Conservation (phyloP, 2,329 filamentous ascomycete genomes). For the Onygenales sp. region DNA sequence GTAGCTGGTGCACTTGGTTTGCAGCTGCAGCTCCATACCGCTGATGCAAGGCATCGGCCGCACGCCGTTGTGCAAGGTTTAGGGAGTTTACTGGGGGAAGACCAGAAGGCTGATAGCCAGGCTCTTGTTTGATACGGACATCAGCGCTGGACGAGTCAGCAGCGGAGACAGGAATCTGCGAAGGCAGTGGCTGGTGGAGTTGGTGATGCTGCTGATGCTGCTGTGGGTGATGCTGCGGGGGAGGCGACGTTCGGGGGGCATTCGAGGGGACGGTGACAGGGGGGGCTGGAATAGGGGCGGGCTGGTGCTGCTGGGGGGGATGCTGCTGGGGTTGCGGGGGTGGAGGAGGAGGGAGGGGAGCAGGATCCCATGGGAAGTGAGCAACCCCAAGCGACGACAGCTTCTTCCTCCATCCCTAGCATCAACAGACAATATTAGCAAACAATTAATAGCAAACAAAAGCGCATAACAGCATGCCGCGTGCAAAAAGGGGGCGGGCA, state of each 20-base stretch:
- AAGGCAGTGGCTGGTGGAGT: slow-evolving; percentile 19
- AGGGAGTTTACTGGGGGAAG: slow-evolving; percentile 17
- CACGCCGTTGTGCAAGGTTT: slow-evolving; percentile 43
- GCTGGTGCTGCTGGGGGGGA: slow-evolving; percentile 25
- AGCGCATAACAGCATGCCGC: background rate
- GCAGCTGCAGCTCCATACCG: slow-evolving; percentile 34
- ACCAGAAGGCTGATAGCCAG: slow-evolving; percentile 31
- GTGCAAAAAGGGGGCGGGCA: background rate
- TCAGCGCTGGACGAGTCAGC: slow-evolving; percentile 10
- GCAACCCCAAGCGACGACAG: slow-evolving; percentile 77
- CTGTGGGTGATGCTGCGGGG: slow-evolving; percentile 20
- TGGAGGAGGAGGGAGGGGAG: slow-evolving; percentile 50
- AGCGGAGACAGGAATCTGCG: slow-evolving; percentile 14
- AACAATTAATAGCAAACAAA: background rate
- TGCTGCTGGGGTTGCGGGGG: slow-evolving; percentile 28
- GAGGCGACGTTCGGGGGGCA: slow-evolving; percentile 26
- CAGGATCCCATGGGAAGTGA: slow-evolving; percentile 90
- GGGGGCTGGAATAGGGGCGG: slow-evolving; percentile 29
- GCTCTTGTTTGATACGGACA: slow-evolving; percentile 45
- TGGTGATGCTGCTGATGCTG: slow-evolving; percentile 18
- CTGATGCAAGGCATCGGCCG: slow-evolving; percentile 41
- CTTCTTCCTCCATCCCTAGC: slow-evolving; percentile 87
- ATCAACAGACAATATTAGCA: slow-evolving; percentile 1
- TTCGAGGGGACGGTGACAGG: slow-evolving; percentile 35
- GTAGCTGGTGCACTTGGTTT: slow-evolving; percentile 34